Evolutionary conservation across 768 basidiomycete species (phyloP), one percentile per base, ranked within the genome.

Genomic region (Kwoniella sp.): DNA sequence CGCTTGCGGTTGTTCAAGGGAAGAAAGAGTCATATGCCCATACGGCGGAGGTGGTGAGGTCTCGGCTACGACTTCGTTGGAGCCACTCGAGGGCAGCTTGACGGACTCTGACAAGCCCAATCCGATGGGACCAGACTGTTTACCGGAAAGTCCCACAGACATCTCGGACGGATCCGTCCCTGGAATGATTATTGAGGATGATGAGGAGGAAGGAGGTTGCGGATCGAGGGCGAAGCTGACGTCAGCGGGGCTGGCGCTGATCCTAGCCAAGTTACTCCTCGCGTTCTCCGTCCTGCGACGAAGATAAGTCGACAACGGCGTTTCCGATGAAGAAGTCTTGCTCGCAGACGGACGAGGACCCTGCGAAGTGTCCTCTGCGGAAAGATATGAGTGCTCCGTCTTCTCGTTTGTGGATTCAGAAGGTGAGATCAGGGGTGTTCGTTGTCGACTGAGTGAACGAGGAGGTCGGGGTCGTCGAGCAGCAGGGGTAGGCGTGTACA

Each of bases 1-100:
- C 30, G 25, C 37, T 28, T 17, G 60, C 28, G 38, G 51, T 30
- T 17, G 30, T 55, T 29, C 26, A 20, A 47, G 58, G 12, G 12
- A 30, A 31, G 26, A 30, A 63, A 51, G 26, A 4, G 50, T 26
- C 50, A 51, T 51, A 28, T 61, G 68, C 31, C 74, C 74, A 34
- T 76, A 76, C 12, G 74, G 74, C 15, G 74, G 74, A 9, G 74
- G 74, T n/a, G 74, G 74, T 2, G 74, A 76, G 2, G 74, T 67
- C 51, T 75, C 56, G 2, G 66, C 66, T 1, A 59, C 53, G 23
- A 28, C 22, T 20, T 15, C 34, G 12, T 34, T n/a, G 7, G 69
- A 48, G 8, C 56, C 12, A 29, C 5, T 26, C 11, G 41, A 11
- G 20, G 41, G 3, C 8, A 45, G 17, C 15, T 45, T 45, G 41